Evolutionary conservation across 2,329 filamentous ascomycete species (phyloP), one percentile per base, ranked within the genome.

Genomic region (Onygenales sp.): DNA sequence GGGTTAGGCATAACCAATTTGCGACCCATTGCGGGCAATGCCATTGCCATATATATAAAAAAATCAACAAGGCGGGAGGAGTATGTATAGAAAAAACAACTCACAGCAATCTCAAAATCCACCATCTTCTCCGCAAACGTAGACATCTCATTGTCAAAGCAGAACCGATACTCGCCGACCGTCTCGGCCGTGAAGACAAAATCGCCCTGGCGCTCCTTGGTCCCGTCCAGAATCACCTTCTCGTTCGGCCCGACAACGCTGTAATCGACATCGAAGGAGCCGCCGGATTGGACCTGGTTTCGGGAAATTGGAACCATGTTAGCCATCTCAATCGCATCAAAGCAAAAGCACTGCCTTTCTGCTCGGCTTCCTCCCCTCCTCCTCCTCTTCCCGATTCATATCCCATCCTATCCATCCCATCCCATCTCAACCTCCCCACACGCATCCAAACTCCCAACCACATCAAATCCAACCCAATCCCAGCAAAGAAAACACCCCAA

Each of bases 81-180:
- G 38, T 39, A 44, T 14, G 27, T 45, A 42, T 17, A 44, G 55
- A 31, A 48, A 42, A n/a, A 39, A 53, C 45, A 51, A 73, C 86
- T 58, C 76, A 93, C 92, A 58, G 91, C 82, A 67, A 98, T 95
- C 75, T 98, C 93, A 66, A 98, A 96, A 71, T 98, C 93, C 59
- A 98, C 91, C 69, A 89, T 84, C 76, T 98, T 98, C 75, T 98
- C 93, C 51, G 91, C 86, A 69, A 95, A 96, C 0, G 92, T 97
- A 67, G 88, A 95, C 87, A 98, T 95, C 68, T 93, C 87, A 67
- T 98, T 98, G 74, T 91, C 87, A 78, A 98, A 98, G 80, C 93
- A 98, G 77, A 98, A 97, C 52, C 84, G 83, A 75, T 97, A 96
- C 66, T 97, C 92, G 60, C 93, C 93, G 6, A 80, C 67, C 51